Conservation (phyloP, 208 protist genomes). For the Leishmania gerbilli region DNA sequence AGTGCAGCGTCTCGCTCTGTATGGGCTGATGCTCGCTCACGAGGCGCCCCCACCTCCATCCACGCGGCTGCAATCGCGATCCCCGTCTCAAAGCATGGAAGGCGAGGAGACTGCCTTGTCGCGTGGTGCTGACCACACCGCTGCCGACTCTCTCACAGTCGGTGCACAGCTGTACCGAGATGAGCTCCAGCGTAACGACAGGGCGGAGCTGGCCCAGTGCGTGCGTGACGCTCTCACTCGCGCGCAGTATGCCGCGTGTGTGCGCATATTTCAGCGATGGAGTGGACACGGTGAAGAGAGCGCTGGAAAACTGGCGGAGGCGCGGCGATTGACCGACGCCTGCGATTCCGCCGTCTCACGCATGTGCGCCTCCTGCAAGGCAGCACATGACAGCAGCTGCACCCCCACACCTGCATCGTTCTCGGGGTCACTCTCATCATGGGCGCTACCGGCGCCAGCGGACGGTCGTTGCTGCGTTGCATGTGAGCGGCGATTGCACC, state of each 20-base stretch:
- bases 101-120: background rate
- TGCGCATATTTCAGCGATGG: background rate
- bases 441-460: background rate
- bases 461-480: background rate
- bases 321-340: background rate
- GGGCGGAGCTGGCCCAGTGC: slow-evolving; percentile 3
- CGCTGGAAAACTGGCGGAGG: background rate
- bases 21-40: background rate
- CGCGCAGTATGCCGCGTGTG: background rate
- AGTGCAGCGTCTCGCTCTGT: background rate
- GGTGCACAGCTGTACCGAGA: background rate
- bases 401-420: background rate
- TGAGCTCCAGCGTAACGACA: slow-evolving; percentile 3
- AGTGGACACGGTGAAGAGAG: background rate
- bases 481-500: background rate
- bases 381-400: background rate
- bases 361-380: background rate
- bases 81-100: background rate
- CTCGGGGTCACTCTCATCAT: background rate
- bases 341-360: background rate
- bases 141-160: background rate
- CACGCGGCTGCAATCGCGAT: background rate
- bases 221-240: slow-evolving; percentile 7
- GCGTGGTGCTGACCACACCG: background rate
- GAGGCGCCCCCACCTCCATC: background rate